Base-by-base conservation (phyloP, 1,284 basidiomycete genomes). In the Exobasidium rhododendri region DNA sequence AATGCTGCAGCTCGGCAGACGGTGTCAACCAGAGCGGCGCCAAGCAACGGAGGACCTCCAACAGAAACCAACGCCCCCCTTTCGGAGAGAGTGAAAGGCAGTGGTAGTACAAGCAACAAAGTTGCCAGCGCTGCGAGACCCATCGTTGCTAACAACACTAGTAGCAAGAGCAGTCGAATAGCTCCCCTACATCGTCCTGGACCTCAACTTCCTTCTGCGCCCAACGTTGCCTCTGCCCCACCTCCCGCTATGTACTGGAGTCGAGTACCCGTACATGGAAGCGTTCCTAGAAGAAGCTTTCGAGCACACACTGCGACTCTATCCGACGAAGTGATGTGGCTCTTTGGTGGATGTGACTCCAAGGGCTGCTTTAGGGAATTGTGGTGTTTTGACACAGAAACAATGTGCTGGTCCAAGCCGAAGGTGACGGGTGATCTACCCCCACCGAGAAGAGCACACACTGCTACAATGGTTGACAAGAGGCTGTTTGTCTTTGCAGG, bases 281-380 rank as follows among this genome's bases (percentile, higher is more conserved):
- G 82, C 0, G 80, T 91, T 50, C 91, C 91, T 1, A 84, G 83
- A 68, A 86, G 88, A 66, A 85, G 86, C 10, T 86, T 93, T 81
- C 86, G 91, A 2, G 90, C 91, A 1, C 92, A 94, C 77, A 91
- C 86, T 6, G 88, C 89, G 51, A 93, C 89, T 1, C 82, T 94
- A 40, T 87, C 92, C 24, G 91, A 92, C 63, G 86, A 87, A 59
- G 73, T 86, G 26, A 88, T 89, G 0, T 96, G 91, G 90, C 75
- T 94, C 31, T 89, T 94, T 73, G 92, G 92, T 4, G 92, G 92
- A 0, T 91, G 90, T 66, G 91, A 94, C 66, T 88, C 89, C 64
- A 86, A 85, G 70, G 86, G 86, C 7, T 88, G 86, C 65, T 88
- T 86, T 81, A 85, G 85, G 65, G 90, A 92, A 57, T 84, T 93